Percentiles rank a stretch among this genome's conserved stretches.
These are phyloP conservation scores for Rostrohypoxylon terebratum DNA, from an alignment of 495 filamentous ascomycete genomes.

Conservation along the genomic window DNA sequence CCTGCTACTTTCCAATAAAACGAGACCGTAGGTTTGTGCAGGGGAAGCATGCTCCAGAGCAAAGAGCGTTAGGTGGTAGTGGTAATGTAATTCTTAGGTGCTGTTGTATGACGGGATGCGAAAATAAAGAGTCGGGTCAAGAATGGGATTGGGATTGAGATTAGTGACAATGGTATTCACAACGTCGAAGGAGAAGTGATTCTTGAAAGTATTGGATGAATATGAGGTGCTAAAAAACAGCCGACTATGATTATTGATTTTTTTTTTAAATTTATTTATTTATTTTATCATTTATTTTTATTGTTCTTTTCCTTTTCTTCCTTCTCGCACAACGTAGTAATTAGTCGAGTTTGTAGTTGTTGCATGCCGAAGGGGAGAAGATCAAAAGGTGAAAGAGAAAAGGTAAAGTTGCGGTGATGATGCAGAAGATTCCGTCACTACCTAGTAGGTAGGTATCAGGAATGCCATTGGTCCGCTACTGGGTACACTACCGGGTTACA, in stretches of 20 bases:
- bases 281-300: neutral
- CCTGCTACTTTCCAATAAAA: conserved; percentile 37
- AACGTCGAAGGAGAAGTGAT: conserved; percentile 20
- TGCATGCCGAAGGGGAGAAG: conserved; percentile 37
- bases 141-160: neutral
- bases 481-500: conserved; percentile 27
- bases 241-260: conserved; percentile 19
- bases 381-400: conserved; percentile 22
- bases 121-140: conserved; percentile 26
- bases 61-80: conserved; percentile 1
- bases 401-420: conserved; percentile 44
- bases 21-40: conserved; percentile 18
- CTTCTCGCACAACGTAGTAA: neutral
- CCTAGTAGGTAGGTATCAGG: too few species aligned
- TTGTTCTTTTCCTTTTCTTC: neutral
- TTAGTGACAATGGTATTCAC: neutral
- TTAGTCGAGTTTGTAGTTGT: conserved; percentile 15
- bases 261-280: neutral
- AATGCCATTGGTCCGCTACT: conserved; percentile 27
- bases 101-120: neutral
- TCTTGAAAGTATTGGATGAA: conserved; percentile 29
- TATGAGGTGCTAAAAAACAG: conserved; percentile 31
- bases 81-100: too few species aligned
- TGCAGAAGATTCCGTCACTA: conserved; percentile 49
- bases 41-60: conserved; percentile 40